phyloP scores from a whole-genome alignment of 2,329 filamentous ascomycete species.

The Chlorencoelia australis region DNA sequence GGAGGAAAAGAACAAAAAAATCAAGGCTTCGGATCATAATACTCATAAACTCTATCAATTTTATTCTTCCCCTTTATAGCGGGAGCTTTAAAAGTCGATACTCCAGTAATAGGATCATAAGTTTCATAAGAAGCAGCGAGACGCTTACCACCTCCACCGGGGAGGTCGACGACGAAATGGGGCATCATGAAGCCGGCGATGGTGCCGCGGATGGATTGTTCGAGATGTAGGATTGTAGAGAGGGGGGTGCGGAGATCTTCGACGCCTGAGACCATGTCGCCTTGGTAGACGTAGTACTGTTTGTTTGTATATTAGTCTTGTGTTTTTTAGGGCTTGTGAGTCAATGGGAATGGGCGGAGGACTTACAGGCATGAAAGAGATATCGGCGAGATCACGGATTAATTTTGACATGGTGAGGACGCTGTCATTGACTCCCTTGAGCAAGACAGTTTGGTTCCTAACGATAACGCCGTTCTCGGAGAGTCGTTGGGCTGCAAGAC shows the following conservation, averaged over 20 bases:
- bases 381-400: slow-evolving; percentile 43
- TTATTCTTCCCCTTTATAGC: slow-evolving; percentile 38
- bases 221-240: slow-evolving; percentile 46
- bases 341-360: not conserved
- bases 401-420: slow-evolving; percentile 41
- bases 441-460: slow-evolving; percentile 50
- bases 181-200: slow-evolving; percentile 55
- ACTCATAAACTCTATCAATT: slow-evolving; percentile 41
- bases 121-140: slow-evolving; percentile 41
- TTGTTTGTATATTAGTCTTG: slow-evolving; percentile 3
- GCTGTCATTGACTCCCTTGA: slow-evolving; percentile 49
- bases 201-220: slow-evolving; percentile 46
- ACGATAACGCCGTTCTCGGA: slow-evolving; percentile 42
- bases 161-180: slow-evolving; percentile 52
- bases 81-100: slow-evolving; percentile 46
- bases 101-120: slow-evolving; percentile 43
- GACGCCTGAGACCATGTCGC: slow-evolving; percentile 49
- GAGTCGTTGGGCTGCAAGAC: slow-evolving; percentile 39
- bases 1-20: slow-evolving; percentile 4
- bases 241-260: slow-evolving; percentile 55
- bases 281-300: slow-evolving; percentile 57
- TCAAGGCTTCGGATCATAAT: slow-evolving; percentile 43
- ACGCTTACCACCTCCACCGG: slow-evolving; percentile 53
- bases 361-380: slow-evolving; percentile 46
- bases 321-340: not conserved